Conservation (phyloP, 2,329 filamentous ascomycete genomes). For the Aureobasidium sp. region DNA sequence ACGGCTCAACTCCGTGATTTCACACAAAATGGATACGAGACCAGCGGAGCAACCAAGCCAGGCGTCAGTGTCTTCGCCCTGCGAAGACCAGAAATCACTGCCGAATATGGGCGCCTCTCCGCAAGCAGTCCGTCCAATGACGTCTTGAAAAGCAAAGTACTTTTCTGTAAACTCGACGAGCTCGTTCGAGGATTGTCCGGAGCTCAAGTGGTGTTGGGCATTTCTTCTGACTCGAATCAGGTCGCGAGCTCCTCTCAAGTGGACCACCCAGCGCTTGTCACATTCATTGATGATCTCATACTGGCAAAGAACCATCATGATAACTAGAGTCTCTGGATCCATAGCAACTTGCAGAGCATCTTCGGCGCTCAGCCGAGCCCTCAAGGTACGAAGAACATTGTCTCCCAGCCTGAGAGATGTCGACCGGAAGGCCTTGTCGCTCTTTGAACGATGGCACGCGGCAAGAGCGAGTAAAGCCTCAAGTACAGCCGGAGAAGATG, state of each 20-base stretch:
- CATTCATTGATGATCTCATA: conserved; percentile 38
- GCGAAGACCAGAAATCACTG: conserved; percentile 40
- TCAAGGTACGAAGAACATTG: conserved; percentile 32
- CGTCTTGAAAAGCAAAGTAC: conserved; percentile 48
- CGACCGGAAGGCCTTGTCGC: conserved; percentile 27
- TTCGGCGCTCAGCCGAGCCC: conserved; percentile 28
- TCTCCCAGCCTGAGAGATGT: conserved; percentile 34
- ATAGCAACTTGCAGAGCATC: conserved; percentile 21
- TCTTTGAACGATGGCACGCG: conserved; percentile 33
- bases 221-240: conserved; percentile 36
- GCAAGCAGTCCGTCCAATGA: conserved; percentile 46
- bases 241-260: conserved; percentile 43
- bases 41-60: conserved; percentile 47
- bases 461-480: conserved; percentile 35
- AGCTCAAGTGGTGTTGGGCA: conserved; percentile 6
- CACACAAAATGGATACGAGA: conserved; percentile 41
- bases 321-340: conserved; percentile 33
- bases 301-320: conserved; percentile 43
- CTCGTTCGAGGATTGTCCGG: conserved; percentile 8
- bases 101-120: conserved; percentile 43
- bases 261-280: conserved; percentile 42
- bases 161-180: conserved; percentile 36
- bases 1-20: conserved; percentile 42
- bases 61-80: conserved; percentile 34
- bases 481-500: conserved; percentile 33